Percentiles rank a stretch among this genome's conserved stretches.
Conservation (phyloP, 73 alveolate species). For the Paraurostyla sp. region DNA sequence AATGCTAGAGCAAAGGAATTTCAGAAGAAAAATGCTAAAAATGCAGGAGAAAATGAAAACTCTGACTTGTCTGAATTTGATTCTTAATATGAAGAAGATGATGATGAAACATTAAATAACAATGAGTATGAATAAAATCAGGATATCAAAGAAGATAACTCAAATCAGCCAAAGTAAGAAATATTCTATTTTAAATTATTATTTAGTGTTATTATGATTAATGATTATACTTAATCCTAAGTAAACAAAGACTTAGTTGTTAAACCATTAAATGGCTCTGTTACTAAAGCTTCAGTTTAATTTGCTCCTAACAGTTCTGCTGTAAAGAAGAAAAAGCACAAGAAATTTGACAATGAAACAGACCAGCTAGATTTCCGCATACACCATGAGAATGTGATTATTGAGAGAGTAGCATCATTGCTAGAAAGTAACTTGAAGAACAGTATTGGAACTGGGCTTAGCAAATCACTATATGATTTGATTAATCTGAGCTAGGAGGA, state of each 20-base stretch:
- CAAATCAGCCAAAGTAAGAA: too few species aligned
- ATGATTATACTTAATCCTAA: too few species aligned
- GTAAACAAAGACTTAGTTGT: too few species aligned
- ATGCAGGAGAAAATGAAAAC: background rate
- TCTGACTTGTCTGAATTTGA: conserved; percentile 25
- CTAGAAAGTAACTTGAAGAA: background rate
- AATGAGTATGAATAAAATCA: too few species aligned
- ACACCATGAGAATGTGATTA: conserved; percentile 8
- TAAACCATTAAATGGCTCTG: too few species aligned
- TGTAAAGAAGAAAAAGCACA: background rate
- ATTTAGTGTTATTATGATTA: too few species aligned
- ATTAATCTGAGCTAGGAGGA: background rate
- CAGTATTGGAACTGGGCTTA: conserved; percentile 3
- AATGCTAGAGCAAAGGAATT: background rate
- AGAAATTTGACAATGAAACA: conserved; percentile 4
- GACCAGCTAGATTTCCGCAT: background rate
- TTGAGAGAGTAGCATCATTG: conserved; percentile 7
- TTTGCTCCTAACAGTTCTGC: too few species aligned
- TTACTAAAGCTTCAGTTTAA: too few species aligned
- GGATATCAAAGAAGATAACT: too few species aligned
- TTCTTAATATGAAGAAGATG: background rate
- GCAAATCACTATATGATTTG: background rate
- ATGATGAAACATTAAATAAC: too few species aligned
- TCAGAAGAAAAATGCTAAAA: background rate
- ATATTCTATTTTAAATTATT: too few species aligned